phyloP scores from a whole-genome alignment of 768 basidiomycete genomes.

The Crucibulum laeve region DNA sequence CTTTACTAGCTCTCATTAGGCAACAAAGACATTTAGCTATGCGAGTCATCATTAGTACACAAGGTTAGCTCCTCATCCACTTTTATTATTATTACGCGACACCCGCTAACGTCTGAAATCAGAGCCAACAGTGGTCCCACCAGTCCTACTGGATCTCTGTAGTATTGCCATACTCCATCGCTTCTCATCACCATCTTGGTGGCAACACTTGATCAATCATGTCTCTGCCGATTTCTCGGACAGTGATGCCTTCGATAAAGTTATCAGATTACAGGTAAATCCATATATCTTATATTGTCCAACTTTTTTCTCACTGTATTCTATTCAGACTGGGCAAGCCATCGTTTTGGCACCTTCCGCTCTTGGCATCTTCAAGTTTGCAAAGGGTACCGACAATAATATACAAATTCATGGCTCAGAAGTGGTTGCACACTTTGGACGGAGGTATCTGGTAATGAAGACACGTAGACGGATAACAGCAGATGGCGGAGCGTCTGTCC shows the following conservation, averaged over 20 bases:
- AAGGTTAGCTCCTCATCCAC: constrained; percentile 36
- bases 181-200: constrained; percentile 76
- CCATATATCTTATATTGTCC: background rate
- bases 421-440: constrained; percentile 39
- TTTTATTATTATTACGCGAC: constrained; percentile 2
- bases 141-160: constrained; percentile 63
- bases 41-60: constrained; percentile 72
- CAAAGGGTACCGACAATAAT: background rate
- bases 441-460: constrained; percentile 56
- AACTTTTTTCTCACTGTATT: background rate
- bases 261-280: constrained; percentile 58
- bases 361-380: constrained; percentile 38
- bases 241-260: constrained; percentile 59
- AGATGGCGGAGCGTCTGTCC: constrained; percentile 63
- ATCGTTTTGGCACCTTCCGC: constrained; percentile 66
- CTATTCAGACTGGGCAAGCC: constrained; percentile 62
- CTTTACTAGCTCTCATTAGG: constrained; percentile 54
- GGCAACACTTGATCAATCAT: constrained; percentile 64
- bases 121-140: constrained; percentile 75
- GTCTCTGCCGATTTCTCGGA: constrained; percentile 59
- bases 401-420: background rate
- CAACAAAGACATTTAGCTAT: constrained; percentile 72
- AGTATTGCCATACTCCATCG: constrained; percentile 63
- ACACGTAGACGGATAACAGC: constrained; percentile 56
- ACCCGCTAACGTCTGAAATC: background rate